These are phyloP conservation scores for Tagetes erecta DNA, from an alignment of 129 eudicot genomes.

Conservation along the genomic window DNA sequence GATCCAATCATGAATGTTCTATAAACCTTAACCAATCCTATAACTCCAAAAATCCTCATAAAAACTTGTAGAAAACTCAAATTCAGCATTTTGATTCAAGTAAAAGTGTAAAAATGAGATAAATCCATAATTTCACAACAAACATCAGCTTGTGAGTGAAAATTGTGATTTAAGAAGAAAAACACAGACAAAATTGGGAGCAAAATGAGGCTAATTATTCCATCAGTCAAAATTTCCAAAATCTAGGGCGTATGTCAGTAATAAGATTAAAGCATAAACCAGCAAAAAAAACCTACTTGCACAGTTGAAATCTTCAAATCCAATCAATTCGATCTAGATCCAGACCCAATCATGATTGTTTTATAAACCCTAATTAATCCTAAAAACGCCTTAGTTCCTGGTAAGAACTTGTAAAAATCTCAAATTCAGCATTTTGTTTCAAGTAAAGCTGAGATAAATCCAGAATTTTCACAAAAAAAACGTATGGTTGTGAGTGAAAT, in stretches of 20 bases:
- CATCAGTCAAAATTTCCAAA: too few species aligned
- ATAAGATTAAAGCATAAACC: too few species aligned
- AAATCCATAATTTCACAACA: neutral
- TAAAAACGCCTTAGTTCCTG: neutral
- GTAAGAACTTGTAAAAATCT: neutral
- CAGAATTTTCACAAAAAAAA: too few species aligned
- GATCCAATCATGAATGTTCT: slow-evolving; percentile 28
- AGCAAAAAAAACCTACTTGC: too few species aligned
- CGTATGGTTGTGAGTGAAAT: too few species aligned
- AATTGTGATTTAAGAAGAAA: slow-evolving; percentile 3
- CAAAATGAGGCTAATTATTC: neutral
- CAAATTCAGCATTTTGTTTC: slow-evolving; percentile 2
- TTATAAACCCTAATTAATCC: slow-evolving; percentile 26
- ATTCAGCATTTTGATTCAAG: slow-evolving; percentile 1
- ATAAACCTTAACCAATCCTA: slow-evolving; percentile 27
- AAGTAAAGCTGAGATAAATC: neutral
- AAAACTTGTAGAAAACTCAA: neutral
- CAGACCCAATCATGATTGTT: slow-evolving; percentile 25
- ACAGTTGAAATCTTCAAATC: too few species aligned
- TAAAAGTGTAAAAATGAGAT: neutral
- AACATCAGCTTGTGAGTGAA: neutral
- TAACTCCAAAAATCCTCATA: neutral
- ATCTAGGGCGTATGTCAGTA: too few species aligned
- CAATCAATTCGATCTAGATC: too few species aligned
- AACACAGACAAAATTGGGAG: slow-evolving; percentile 19